phyloP scores from a whole-genome alignment of 305 asterid species.

The Withania somnifera region DNA sequence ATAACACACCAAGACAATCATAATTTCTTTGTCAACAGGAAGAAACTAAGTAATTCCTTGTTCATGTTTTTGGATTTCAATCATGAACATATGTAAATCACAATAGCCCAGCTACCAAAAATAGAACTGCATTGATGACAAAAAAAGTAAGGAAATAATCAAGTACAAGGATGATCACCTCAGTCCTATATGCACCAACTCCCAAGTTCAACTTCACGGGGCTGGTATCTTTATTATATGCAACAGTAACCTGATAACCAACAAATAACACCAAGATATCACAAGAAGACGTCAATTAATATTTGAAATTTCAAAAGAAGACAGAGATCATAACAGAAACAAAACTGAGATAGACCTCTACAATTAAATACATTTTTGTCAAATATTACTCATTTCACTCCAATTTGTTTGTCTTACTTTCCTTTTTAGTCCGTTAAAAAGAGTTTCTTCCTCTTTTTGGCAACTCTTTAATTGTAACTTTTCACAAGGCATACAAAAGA shows the following conservation, averaged over 20 bases:
- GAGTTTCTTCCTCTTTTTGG: too few relatives aligned
- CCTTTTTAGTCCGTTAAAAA: too few relatives aligned
- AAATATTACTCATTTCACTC: not conserved
- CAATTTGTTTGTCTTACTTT: too few relatives aligned
- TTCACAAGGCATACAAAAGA: too few relatives aligned
- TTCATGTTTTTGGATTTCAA: not conserved
- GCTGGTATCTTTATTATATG: conserved; percentile 77
- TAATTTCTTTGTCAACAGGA: not conserved
- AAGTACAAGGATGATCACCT: conserved; percentile 32
- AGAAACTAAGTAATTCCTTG: not conserved
- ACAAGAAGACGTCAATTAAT: not conserved
- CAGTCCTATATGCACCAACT: conserved; percentile 96
- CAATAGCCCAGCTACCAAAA: not conserved
- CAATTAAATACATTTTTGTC: not conserved
- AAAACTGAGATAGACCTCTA: not conserved
- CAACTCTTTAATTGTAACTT: too few relatives aligned
- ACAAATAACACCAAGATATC: not conserved
- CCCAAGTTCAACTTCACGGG: conserved; percentile 87
- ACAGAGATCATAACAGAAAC: not conserved
- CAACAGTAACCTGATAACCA: conserved; percentile 71
- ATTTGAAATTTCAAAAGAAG: not conserved
- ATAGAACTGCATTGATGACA: not conserved
- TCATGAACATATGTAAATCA: not conserved
- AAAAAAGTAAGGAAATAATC: not conserved
- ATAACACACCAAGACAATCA: not conserved